phyloP scores from a whole-genome alignment of 805 yeast genomes.

The Hanseniaspora jakobsenii region DNA sequence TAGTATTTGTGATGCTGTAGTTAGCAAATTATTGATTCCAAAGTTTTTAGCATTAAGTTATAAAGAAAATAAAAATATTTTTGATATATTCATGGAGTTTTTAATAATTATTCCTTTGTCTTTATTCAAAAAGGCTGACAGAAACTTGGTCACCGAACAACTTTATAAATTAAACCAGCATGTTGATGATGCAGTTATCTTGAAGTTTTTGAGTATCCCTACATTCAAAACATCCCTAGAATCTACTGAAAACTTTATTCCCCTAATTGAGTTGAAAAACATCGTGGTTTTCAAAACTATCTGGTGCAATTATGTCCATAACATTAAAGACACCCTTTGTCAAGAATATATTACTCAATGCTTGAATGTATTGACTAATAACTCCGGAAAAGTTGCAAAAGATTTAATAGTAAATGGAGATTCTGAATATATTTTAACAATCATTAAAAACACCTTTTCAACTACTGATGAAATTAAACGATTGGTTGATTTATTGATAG shows the following conservation, averaged over 20 bases:
- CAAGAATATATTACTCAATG: not conserved
- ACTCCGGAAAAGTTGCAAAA: no score
- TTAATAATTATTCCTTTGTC: conserved; percentile 1
- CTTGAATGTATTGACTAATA: not conserved
- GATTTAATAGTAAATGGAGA: not conserved
- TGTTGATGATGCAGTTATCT: not conserved
- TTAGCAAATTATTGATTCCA: no score
- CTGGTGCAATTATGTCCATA: conserved; percentile 9
- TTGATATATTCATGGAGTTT: no score
- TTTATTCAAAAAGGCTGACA: conserved; percentile 4
- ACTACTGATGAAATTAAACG: no score
- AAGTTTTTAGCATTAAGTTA: no score
- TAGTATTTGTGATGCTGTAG: not conserved
- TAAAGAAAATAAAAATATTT: no score
- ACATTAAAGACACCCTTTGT: conserved; percentile 5
- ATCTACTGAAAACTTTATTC: conserved; percentile 4
- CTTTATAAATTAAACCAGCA: no score
- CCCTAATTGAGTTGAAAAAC: not conserved
- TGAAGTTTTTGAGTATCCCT: conserved; percentile 6
- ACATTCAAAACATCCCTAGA: conserved; percentile 9
- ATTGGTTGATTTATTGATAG: no score
- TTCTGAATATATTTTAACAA: not conserved
- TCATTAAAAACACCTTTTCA: no score
- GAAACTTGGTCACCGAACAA: not conserved
- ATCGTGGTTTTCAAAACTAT: not conserved